These are phyloP conservation scores for Pisolithus tinctorius DNA, from an alignment of 768 basidiomycete species.

Conservation along the genomic window DNA sequence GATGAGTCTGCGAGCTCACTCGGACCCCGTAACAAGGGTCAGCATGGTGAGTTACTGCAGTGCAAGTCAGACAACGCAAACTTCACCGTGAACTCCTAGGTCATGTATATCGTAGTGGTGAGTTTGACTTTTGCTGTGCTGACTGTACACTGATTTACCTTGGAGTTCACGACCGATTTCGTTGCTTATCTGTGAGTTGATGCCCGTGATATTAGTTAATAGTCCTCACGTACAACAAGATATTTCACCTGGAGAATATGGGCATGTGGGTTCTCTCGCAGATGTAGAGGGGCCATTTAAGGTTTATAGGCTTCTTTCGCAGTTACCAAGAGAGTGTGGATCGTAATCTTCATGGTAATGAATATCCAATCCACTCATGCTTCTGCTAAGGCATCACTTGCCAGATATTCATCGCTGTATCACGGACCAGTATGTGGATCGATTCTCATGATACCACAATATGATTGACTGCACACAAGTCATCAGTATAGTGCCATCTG, in stretches of 20 bases:
- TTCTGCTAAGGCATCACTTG: not conserved
- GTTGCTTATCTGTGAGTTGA: slow-evolving; percentile 3
- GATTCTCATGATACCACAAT: not conserved
- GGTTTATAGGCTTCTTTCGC: not conserved
- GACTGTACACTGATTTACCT: not conserved
- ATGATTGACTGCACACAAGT: not conserved
- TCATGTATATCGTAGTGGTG: slow-evolving; percentile 1
- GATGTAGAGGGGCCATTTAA: too few relatives aligned
- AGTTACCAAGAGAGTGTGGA: slow-evolving; percentile 1
- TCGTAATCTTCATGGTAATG: slow-evolving; percentile 3
- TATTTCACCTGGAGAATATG: slow-evolving; percentile 8
- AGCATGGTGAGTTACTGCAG: not conserved
- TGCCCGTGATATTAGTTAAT: too few relatives aligned
- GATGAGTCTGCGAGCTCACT: not conserved
- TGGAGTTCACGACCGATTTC: slow-evolving; percentile 1
- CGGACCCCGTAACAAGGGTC: not conserved
- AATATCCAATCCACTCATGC: not conserved
- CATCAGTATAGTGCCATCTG: not conserved
- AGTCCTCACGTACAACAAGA: not conserved
- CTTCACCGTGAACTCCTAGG: not conserved
- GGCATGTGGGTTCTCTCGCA: not conserved
- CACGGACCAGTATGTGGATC: slow-evolving; percentile 1
- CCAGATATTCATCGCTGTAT: not conserved
- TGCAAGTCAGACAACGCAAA: not conserved
- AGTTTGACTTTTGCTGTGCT: not conserved